A percentile compares a stretch with the other conserved stretches of the same genome.
phyloP scores from a whole-genome alignment of 2,329 filamentous ascomycete species.

The Aspergillus pseudonomiae region DNA sequence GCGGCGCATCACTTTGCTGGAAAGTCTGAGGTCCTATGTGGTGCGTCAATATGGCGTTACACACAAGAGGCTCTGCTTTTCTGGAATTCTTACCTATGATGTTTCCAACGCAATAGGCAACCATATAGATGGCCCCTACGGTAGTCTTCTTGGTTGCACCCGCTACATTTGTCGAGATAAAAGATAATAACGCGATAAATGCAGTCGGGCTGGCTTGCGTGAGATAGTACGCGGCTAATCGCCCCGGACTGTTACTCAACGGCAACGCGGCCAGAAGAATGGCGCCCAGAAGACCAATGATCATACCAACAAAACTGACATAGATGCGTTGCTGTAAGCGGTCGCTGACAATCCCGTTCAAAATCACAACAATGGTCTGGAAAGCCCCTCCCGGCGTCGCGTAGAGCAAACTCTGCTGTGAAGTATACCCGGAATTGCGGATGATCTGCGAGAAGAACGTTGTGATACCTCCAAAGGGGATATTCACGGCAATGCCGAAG shows the following conservation, averaged over 20 bases:
- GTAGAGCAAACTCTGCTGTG: constrained; percentile 1
- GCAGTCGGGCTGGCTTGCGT: neutral
- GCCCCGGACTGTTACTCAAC: neutral
- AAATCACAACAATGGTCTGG: neutral
- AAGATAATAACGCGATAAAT: neutral
- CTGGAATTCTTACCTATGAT: neutral
- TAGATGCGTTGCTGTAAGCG: neutral
- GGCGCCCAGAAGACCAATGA: neutral
- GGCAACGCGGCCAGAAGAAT: neutral
- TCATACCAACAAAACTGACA: neutral
- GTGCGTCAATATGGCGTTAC: neutral
- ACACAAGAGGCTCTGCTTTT: neutral
- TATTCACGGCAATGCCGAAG: constrained; percentile 18
- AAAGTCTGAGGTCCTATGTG: neutral
- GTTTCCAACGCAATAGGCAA: neutral
- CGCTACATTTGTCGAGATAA: neutral
- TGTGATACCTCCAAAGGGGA: constrained; percentile 23
- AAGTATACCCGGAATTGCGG: neutral
- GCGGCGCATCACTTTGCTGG: neutral
- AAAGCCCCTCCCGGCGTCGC: neutral
- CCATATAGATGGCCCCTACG: neutral
- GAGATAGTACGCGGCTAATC: neutral
- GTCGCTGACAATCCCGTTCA: neutral
- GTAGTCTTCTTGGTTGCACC: neutral
- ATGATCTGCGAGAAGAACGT: constrained; percentile 12